Evolutionary conservation across 164 flowering plant species (phyloP).

Genomic region (Nymphaea thermarum): DNA sequence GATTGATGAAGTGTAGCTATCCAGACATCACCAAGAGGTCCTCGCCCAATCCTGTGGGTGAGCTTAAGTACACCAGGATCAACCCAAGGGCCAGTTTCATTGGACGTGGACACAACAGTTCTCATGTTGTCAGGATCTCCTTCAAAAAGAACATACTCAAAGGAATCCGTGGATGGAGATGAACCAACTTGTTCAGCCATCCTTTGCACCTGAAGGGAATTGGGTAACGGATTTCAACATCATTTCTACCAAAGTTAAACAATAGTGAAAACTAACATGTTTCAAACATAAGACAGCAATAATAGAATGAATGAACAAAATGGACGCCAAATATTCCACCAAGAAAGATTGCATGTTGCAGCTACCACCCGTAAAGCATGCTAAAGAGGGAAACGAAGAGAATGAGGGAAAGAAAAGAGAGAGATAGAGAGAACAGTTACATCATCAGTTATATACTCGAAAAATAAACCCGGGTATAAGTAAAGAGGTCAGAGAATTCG

Average conservation of each 20-base stretch:
- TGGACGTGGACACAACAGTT: constrained; percentile 51
- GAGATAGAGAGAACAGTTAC: too few relatives aligned
- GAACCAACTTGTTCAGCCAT: constrained; percentile 54
- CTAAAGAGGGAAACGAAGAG: too few relatives aligned
- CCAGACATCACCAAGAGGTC: constrained; percentile 89
- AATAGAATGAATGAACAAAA: too few relatives aligned
- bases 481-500: too few relatives aligned
- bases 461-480: too few relatives aligned
- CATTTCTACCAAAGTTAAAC: neutral
- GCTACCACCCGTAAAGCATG: too few relatives aligned
- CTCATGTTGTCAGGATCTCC: constrained; percentile 45
- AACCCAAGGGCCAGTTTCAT: constrained; percentile 42
- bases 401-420: too few relatives aligned
- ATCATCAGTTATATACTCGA: too few relatives aligned
- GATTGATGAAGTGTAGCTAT: constrained; percentile 76
- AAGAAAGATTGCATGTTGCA: too few relatives aligned
- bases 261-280: neutral
- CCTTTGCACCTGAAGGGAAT: constrained; percentile 1
- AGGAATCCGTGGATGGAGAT: constrained; percentile 19
- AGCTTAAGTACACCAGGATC: constrained; percentile 59
- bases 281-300: neutral
- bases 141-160: constrained; percentile 62
- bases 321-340: too few relatives aligned
- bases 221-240: neutral
- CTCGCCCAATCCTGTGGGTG: constrained; percentile 77